phyloP scores from a whole-genome alignment of 768 basidiomycete genomes.

The Hebeloma cylindrosporum region DNA sequence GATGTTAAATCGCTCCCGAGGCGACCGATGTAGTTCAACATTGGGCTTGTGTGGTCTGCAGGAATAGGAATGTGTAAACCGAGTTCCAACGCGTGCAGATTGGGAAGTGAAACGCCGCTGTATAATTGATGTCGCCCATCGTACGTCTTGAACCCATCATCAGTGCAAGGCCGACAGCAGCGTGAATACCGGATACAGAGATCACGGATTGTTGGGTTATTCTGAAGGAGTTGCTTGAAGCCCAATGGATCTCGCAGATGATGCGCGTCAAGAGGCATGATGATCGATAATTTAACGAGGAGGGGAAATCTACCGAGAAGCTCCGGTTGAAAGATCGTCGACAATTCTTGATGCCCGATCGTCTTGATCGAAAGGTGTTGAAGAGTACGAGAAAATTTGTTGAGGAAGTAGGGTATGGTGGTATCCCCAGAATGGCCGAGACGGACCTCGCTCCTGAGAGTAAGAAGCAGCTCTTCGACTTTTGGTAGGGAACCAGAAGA shows the following conservation, averaged over 20 bases:
- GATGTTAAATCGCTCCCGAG: slow-evolving; percentile 19
- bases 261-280: slow-evolving; percentile 24
- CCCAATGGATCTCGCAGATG: slow-evolving; percentile 22
- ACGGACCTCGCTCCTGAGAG: slow-evolving; percentile 11
- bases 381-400: slow-evolving; percentile 19
- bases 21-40: slow-evolving; percentile 11
- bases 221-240: slow-evolving; percentile 17
- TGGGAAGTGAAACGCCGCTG: slow-evolving; percentile 16
- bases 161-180: slow-evolving; percentile 18
- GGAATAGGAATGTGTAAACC: slow-evolving; percentile 18
- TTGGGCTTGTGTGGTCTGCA: slow-evolving; percentile 1
- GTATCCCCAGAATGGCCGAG: slow-evolving; percentile 11
- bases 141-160: slow-evolving; percentile 14
- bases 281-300: slow-evolving; percentile 17
- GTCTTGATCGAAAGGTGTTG: slow-evolving; percentile 22
- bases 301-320: slow-evolving; percentile 17
- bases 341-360: slow-evolving; percentile 20
- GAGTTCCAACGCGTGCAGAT: slow-evolving; percentile 16
- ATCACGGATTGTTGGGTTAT: slow-evolving; percentile 16
- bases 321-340: slow-evolving; percentile 20
- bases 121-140: slow-evolving; percentile 16
- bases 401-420: slow-evolving; percentile 20
- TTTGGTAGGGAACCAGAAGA: slow-evolving; percentile 15
- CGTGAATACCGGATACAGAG: slow-evolving; percentile 17
- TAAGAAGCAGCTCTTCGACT: slow-evolving; percentile 18